Base-by-base conservation (phyloP, 345 rosid genomes). In the Theobroma cacao region DNA sequence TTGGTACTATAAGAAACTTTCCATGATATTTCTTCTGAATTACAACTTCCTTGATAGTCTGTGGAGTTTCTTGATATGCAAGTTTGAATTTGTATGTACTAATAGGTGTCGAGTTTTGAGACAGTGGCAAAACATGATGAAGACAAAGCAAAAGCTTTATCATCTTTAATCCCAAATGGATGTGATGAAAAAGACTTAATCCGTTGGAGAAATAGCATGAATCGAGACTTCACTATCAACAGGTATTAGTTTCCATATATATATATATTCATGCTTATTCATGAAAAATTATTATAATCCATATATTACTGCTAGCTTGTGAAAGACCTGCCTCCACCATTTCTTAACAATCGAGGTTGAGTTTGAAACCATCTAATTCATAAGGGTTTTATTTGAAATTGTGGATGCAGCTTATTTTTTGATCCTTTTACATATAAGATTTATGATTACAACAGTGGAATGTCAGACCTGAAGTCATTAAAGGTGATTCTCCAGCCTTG, bases 171-270 rank as follows among this genome's bases (percentile, higher is more conserved):
- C 75, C 88, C 87, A 41, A 58, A 76, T 47, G 85, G 88, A 64
- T 81, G 86, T 72, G 80, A 82, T 74, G 79, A 81, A 80, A 87
- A 78, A 70, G 98, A 96, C 79, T 78, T 85, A 59, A 77, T 81
- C 40, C 93, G 80, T 61, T 96, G 99, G 98, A 89, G 82, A 86
- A 85, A 96, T 83, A 90, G 97, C 79, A 83, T 90, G 85, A 85
- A 79, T 36, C 86, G 99, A 36, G 99, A 96, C 75, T 96, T 96
- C 88, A 96, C 99, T n/a, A 61, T 96, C 74, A 96, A 96, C 84
- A 90, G 99, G 99, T 87, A 65, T 74, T 69, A 60, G 71, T 79
- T 82, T 72, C 77, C 50, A n/a, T 76, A 14, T 74, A 36, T 28
- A 48, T 41, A 68, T 56, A 55, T 47, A 31, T 66, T 41, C 50